Percentiles rank a stretch among this genome's conserved stretches.
Evolutionary conservation across 352 stramenopile genomes (phyloP).

Genomic region (Phytophthora pinifolia): DNA sequence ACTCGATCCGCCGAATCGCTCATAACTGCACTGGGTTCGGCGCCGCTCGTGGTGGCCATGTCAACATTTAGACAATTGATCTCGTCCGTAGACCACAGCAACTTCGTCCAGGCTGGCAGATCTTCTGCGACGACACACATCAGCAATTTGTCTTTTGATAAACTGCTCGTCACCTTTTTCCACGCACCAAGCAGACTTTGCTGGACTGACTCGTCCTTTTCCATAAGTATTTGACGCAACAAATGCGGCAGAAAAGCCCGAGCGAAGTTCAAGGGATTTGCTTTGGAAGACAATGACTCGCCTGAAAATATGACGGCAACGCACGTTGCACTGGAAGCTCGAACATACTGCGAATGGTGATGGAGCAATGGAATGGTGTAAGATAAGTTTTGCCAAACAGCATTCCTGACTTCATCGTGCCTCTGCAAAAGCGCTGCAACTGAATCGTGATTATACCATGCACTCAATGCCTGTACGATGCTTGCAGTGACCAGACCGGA

Average conservation of each 20-base stretch:
- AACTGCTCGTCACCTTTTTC: constrained; percentile 37
- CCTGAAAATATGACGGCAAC: constrained; percentile 44
- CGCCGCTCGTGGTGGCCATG: constrained; percentile 1
- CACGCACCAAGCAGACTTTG: constrained; percentile 39
- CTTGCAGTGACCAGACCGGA: constrained; percentile 37
- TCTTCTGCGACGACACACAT: constrained; percentile 18
- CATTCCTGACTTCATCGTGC: constrained; percentile 20
- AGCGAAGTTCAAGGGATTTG: constrained; percentile 18
- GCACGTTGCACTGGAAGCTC: constrained; percentile 46
- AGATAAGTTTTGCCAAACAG: constrained; percentile 36
- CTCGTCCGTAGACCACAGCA: constrained; percentile 53
- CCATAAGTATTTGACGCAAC: constrained; percentile 60
- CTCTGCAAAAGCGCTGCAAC: constrained; percentile 28
- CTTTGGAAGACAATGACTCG: constrained; percentile 12
- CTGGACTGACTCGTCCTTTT: constrained; percentile 34
- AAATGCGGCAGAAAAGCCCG: constrained; percentile 52
- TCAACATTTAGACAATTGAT: constrained; percentile 35
- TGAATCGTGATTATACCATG: constrained; percentile 38
- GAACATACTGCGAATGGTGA: constrained; percentile 46
- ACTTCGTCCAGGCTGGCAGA: constrained; percentile 41
- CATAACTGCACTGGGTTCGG: neutral
- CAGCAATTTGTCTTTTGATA: constrained; percentile 25
- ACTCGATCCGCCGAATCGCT: constrained; percentile 2
- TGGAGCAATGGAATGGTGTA: constrained; percentile 58
- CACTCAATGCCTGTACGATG: constrained; percentile 35